Conservation (phyloP, 352 stramenopile genomes). For the Pythium brachiatum region DNA sequence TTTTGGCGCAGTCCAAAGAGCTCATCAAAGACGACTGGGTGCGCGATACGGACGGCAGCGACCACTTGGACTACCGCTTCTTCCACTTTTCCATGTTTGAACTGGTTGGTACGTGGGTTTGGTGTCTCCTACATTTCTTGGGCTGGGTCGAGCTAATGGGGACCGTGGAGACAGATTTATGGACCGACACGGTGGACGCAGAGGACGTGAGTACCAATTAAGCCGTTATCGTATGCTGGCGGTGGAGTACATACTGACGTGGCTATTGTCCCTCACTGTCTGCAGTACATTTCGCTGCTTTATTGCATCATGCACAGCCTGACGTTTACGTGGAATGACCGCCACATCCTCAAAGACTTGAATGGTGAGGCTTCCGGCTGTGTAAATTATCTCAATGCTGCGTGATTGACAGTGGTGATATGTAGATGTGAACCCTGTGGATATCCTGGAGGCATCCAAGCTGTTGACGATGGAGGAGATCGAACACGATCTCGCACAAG, state of each 20-base stretch:
- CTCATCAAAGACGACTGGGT: conserved; percentile 71
- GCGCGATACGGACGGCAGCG: conserved; percentile 47
- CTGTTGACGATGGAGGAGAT: conserved; percentile 43
- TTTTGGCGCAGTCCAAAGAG: conserved; percentile 54
- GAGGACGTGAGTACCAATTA: conserved; percentile 51
- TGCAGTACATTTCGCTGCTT: conserved; percentile 70
- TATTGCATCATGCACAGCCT: conserved; percentile 77
- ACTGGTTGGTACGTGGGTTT: conserved; percentile 47
- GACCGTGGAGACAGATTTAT: conserved; percentile 34
- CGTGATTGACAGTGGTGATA: background rate
- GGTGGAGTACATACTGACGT: background rate
- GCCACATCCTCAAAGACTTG: conserved; percentile 47
- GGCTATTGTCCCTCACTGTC: background rate
- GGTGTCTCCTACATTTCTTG: background rate
- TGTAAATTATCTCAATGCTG: background rate
- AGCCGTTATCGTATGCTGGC: background rate
- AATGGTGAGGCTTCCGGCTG: conserved; percentile 28
- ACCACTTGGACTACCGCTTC: conserved; percentile 60
- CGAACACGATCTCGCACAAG: conserved; percentile 38
- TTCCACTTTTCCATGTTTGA: conserved; percentile 87
- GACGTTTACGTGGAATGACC: conserved; percentile 47
- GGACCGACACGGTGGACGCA: conserved; percentile 60
- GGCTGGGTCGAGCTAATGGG: background rate
- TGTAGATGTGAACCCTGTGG: conserved; percentile 49
- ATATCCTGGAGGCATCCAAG: conserved; percentile 61